These are phyloP conservation scores for Diphasiastrum complanatum DNA, from an alignment of 83 land plant genomes.

Conservation along the genomic window DNA sequence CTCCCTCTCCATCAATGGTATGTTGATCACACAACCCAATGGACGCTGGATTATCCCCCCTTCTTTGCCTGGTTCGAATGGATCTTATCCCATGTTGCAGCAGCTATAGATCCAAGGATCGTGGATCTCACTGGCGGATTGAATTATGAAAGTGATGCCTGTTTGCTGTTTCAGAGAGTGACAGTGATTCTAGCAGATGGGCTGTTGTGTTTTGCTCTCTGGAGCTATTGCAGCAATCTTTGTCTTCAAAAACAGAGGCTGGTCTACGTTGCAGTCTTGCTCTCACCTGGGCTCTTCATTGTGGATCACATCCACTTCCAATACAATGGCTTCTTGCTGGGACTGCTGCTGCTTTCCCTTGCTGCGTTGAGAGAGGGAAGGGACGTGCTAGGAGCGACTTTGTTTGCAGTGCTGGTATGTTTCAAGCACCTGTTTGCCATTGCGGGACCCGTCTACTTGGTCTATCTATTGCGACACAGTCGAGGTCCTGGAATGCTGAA, in stretches of 20 bases:
- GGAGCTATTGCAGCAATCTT: slow-evolving; percentile 21
- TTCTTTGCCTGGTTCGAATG: slow-evolving; percentile 77
- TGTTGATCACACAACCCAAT: slow-evolving; percentile 54
- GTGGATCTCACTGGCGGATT: slow-evolving; percentile 38
- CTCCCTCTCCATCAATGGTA: slow-evolving; percentile 84
- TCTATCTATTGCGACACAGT: slow-evolving; percentile 76
- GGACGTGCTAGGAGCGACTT: slow-evolving; percentile 67
- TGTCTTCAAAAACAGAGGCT: slow-evolving; percentile 19
- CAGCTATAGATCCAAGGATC: slow-evolving; percentile 44
- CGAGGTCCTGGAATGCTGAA: slow-evolving; percentile 28
- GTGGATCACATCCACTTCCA: slow-evolving; percentile 95
- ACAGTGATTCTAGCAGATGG: slow-evolving; percentile 55
- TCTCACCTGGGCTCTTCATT: slow-evolving; percentile 67
- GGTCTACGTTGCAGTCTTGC: slow-evolving; percentile 45
- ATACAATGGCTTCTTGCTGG: slow-evolving; percentile 83
- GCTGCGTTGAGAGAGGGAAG: slow-evolving; percentile 53
- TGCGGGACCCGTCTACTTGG: slow-evolving; percentile 87
- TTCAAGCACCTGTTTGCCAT: slow-evolving; percentile 89
- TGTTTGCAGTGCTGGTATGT: slow-evolving; percentile 67
- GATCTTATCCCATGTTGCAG: slow-evolving; percentile 57
- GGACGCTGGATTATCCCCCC: slow-evolving; percentile 97
- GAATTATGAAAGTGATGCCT: slow-evolving; percentile 30
- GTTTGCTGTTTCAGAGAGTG: slow-evolving; percentile 52
- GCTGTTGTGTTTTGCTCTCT: slow-evolving; percentile 43
- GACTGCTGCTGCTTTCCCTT: slow-evolving; percentile 65